Percentiles rank a stretch among this genome's conserved stretches.
Evolutionary conservation across 805 yeast genomes (phyloP).

Genomic region (Teunomyces tritomae): DNA sequence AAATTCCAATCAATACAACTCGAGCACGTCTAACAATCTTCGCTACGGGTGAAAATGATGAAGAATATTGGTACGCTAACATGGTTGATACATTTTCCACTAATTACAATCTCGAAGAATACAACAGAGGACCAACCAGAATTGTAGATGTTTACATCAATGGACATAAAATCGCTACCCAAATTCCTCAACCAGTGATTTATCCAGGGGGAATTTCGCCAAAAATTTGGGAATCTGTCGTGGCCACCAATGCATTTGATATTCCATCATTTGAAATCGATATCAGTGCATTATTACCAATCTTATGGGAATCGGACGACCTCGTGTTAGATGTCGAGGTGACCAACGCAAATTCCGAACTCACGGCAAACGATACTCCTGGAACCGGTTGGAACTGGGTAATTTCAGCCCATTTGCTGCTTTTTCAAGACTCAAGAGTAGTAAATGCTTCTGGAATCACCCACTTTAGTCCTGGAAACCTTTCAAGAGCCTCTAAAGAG

Average conservation of each 20-base stretch:
- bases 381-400: constrained; percentile 55
- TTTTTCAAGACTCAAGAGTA: constrained; percentile 50
- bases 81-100: constrained; percentile 46
- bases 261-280: constrained; percentile 69
- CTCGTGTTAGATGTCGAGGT: constrained; percentile 45
- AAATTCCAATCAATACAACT: constrained; percentile 54
- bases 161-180: constrained; percentile 56
- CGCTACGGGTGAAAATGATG: constrained; percentile 73
- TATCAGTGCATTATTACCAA: constrained; percentile 65
- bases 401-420: constrained; percentile 51
- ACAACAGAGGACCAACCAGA: constrained; percentile 72
- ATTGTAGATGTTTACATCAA: constrained; percentile 60
- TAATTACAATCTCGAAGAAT: constrained; percentile 39
- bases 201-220: constrained; percentile 85
- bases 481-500: neutral
- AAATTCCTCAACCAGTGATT: constrained; percentile 68
- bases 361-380: neutral
- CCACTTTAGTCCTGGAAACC: constrained; percentile 13
- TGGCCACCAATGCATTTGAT: constrained; percentile 71
- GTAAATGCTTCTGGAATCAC: constrained; percentile 39
- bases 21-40: constrained; percentile 57
- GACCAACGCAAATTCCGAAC: constrained; percentile 49
- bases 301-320: constrained; percentile 50
- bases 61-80: constrained; percentile 82
- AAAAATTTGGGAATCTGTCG: constrained; percentile 76